Evolutionary conservation across 108 stramenopile species (phyloP).

Genomic region (Skeletonema tropicum): DNA sequence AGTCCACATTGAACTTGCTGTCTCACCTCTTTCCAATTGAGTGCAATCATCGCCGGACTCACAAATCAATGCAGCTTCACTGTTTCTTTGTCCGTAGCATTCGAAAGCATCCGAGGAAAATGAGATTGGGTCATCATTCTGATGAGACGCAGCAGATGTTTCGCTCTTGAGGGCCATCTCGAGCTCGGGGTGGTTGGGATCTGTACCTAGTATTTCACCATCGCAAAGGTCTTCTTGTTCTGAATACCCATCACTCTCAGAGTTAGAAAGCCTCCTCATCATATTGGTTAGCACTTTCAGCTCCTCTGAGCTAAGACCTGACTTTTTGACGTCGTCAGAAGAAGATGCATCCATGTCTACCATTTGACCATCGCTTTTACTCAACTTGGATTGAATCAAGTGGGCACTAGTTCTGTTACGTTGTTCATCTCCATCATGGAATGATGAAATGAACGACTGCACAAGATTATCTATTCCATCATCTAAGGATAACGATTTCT

Average conservation of each 20-base stretch:
- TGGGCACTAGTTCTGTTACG: background rate
- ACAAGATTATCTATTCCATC: slow-evolving; percentile 15
- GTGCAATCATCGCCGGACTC: background rate
- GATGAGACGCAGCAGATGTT: no score
- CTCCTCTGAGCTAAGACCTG: background rate
- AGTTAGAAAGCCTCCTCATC: background rate
- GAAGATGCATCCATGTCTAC: background rate
- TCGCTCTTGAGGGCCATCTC: background rate
- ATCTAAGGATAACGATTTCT: slow-evolving; percentile 19
- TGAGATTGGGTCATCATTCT: no score
- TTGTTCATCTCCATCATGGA: background rate
- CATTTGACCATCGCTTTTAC: background rate
- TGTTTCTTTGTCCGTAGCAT: background rate
- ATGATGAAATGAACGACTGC: slow-evolving; percentile 5
- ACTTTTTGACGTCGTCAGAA: background rate
- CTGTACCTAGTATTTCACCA: background rate
- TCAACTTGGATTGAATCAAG: background rate
- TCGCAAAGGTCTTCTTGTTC: background rate
- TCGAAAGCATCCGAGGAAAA: no score
- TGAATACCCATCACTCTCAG: no score
- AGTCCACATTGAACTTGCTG: background rate
- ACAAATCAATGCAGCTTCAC: background rate
- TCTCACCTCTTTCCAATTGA: background rate
- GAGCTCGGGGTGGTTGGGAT: background rate
- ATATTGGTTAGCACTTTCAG: background rate